Conservation (phyloP, 768 basidiomycete genomes). For the Coprinellus micaceus region DNA sequence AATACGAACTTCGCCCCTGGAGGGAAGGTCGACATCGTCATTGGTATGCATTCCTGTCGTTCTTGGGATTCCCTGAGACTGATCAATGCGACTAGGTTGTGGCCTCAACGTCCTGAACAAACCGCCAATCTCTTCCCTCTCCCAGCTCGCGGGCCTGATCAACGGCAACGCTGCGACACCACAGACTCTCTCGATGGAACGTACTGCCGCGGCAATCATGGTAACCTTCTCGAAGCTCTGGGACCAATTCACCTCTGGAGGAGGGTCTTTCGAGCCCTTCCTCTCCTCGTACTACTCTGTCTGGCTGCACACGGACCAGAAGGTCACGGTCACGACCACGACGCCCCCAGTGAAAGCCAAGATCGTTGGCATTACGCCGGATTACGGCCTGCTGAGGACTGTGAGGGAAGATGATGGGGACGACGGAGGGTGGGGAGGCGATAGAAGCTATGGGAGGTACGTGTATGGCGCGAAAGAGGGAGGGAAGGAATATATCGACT, state of each 20-base stretch:
- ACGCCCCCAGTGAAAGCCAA: slow-evolving; percentile 67
- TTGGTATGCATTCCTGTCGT: slow-evolving; percentile 51
- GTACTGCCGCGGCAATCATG: slow-evolving; percentile 70
- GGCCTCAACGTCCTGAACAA: slow-evolving; percentile 85
- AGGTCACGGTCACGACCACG: slow-evolving; percentile 77
- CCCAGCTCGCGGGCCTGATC: slow-evolving; percentile 52
- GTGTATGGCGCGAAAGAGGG: slow-evolving; percentile 12
- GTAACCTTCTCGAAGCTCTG: slow-evolving; percentile 77
- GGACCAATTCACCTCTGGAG: slow-evolving; percentile 58
- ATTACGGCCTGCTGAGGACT: slow-evolving; percentile 85
- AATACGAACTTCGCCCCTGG: slow-evolving; percentile 74
- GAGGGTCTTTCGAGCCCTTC: slow-evolving; percentile 78
- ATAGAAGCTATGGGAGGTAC: slow-evolving; percentile 7
- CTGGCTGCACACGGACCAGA: slow-evolving; percentile 92
- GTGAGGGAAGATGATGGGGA: slow-evolving; percentile 50
- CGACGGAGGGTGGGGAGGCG: background rate
- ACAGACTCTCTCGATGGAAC: slow-evolving; percentile 59
- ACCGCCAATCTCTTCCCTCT: slow-evolving; percentile 78
- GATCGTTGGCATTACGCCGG: slow-evolving; percentile 81
- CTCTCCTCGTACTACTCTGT: slow-evolving; percentile 70
- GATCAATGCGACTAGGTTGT: slow-evolving; percentile 72
- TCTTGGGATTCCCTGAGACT: no score
- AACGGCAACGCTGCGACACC: slow-evolving; percentile 19
- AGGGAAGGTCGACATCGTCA: slow-evolving; percentile 68
- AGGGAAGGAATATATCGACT: slow-evolving; percentile 64